Evolutionary conservation across 2,329 filamentous ascomycete species (phyloP).

Genomic region (Fusarium newnesense): DNA sequence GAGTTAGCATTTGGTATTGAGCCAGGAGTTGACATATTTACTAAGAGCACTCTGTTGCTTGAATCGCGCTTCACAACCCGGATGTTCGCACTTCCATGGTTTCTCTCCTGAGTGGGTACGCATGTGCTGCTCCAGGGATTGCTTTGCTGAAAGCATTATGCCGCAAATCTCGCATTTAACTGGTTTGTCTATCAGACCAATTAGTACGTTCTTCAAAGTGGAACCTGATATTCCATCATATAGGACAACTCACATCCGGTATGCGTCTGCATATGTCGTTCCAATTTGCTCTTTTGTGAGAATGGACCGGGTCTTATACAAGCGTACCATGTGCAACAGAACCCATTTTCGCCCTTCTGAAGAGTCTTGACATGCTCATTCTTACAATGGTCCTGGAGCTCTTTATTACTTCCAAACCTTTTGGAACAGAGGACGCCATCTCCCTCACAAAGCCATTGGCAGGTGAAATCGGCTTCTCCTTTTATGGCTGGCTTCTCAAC

Average conservation of each 20-base stretch:
- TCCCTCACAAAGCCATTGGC: slow-evolving; percentile 46
- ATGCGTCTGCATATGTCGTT: slow-evolving; percentile 73
- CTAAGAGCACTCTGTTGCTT: slow-evolving; percentile 75
- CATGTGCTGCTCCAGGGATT: slow-evolving; percentile 74
- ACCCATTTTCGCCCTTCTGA: slow-evolving; percentile 57
- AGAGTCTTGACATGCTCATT: slow-evolving; percentile 59
- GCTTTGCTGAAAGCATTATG: slow-evolving; percentile 71
- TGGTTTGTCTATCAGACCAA: slow-evolving; percentile 62
- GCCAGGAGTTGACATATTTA: slow-evolving; percentile 50
- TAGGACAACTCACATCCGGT: slow-evolving; percentile 65
- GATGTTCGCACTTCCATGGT: slow-evolving; percentile 66
- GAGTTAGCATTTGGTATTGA: slow-evolving; percentile 27
- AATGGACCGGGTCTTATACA: slow-evolving; percentile 67
- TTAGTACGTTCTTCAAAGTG: slow-evolving; percentile 17
- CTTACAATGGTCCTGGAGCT: slow-evolving; percentile 66
- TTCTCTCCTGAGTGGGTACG: slow-evolving; percentile 74
- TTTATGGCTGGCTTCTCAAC: slow-evolving; percentile 27
- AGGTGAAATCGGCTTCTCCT: slow-evolving; percentile 44
- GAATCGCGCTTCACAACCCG: slow-evolving; percentile 67
- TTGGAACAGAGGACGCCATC: slow-evolving; percentile 46
- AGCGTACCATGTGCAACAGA: slow-evolving; percentile 65
- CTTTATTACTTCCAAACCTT: slow-evolving; percentile 56
- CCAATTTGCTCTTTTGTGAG: slow-evolving; percentile 70
- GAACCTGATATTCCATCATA: not conserved
- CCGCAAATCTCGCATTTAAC: slow-evolving; percentile 66